Evolutionary conservation across 345 rosid genomes (phyloP).

Genomic region (Aurinia saxatilis): DNA sequence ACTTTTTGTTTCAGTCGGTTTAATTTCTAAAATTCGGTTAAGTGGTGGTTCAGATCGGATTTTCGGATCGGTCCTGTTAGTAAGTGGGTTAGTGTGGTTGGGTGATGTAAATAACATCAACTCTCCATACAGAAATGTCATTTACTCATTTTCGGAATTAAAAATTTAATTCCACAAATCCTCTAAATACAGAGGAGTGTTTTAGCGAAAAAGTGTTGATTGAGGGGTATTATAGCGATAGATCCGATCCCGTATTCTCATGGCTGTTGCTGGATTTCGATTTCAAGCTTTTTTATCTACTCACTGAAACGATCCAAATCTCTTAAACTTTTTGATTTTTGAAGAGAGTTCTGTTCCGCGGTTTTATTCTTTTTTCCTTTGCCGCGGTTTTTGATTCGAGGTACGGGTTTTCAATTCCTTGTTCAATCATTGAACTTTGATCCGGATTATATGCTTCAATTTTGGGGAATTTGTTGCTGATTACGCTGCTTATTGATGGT

Average conservation of each 20-base stretch:
- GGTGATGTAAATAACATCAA: too few relatives aligned
- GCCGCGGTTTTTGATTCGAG: slow-evolving; percentile 24
- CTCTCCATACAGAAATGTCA: too few relatives aligned
- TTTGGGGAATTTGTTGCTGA: background rate
- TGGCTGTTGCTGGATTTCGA: slow-evolving; percentile 49
- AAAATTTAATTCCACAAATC: too few relatives aligned
- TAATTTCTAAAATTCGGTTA: too few relatives aligned
- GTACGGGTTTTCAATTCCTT: slow-evolving; percentile 26
- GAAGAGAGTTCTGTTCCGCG: slow-evolving; percentile 8
- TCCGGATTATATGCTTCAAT: slow-evolving; percentile 34
- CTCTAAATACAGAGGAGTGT: too few relatives aligned
- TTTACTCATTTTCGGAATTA: too few relatives aligned
- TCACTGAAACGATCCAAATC: slow-evolving; percentile 5
- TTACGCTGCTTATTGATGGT: slow-evolving; percentile 14
- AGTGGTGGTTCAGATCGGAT: too few relatives aligned
- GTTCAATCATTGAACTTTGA: slow-evolving; percentile 11
- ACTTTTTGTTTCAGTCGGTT: too few relatives aligned
- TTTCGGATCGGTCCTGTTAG: too few relatives aligned
- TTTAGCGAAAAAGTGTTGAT: too few relatives aligned
- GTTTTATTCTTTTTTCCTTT: slow-evolving; percentile 5
- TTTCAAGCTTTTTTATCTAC: slow-evolving; percentile 29
- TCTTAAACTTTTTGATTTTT: slow-evolving; percentile 9
- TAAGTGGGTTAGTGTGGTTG: too few relatives aligned
- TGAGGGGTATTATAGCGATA: too few relatives aligned
- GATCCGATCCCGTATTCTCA: slow-evolving; percentile 45